Evolutionary conservation across 192 early-diverging fungal genomes (phyloP).

Genomic region (Cladochytrium replicatum): DNA sequence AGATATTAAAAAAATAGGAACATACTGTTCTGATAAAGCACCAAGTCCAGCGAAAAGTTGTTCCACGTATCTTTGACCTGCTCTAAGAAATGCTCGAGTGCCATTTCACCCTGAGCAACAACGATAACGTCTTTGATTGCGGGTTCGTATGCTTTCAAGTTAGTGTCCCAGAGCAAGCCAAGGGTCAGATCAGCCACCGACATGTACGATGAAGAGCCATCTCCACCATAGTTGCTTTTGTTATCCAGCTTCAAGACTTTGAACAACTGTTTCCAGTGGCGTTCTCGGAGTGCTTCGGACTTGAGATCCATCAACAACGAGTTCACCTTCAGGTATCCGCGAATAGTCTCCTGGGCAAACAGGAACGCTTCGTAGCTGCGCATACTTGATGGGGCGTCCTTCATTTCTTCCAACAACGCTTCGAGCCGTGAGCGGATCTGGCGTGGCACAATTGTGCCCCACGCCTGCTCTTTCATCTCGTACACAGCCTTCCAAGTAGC

Average conservation of each 20-base stretch:
- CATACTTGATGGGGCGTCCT: constrained; percentile 94
- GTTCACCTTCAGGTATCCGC: constrained; percentile 71
- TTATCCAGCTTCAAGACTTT: constrained; percentile 69
- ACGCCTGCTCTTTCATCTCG: constrained; percentile 79
- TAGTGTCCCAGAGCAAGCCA: constrained; percentile 90
- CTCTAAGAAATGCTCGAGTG: constrained; percentile 93
- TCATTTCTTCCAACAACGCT: constrained; percentile 63
- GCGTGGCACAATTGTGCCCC: constrained; percentile 78
- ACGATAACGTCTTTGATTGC: constrained; percentile 80
- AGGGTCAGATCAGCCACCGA: constrained; percentile 78
- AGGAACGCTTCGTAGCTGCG: constrained; percentile 95
- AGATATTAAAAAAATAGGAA: background rate
- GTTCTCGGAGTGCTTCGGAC: constrained; percentile 90
- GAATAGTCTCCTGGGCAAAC: constrained; percentile 79
- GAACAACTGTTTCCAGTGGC: constrained; percentile 95
- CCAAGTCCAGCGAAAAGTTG: constrained; percentile 83
- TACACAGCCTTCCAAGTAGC: constrained; percentile 73
- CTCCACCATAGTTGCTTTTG: no score
- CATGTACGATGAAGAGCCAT: no score
- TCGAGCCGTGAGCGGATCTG: constrained; percentile 85
- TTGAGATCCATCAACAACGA: constrained; percentile 76
- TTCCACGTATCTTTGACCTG: constrained; percentile 89
- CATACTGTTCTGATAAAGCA: constrained; percentile 86
- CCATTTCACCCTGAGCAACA: constrained; percentile 98
- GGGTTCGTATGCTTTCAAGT: constrained; percentile 71